phyloP scores from a whole-genome alignment of 805 yeast species.

The Lachancea quebecensis region DNA sequence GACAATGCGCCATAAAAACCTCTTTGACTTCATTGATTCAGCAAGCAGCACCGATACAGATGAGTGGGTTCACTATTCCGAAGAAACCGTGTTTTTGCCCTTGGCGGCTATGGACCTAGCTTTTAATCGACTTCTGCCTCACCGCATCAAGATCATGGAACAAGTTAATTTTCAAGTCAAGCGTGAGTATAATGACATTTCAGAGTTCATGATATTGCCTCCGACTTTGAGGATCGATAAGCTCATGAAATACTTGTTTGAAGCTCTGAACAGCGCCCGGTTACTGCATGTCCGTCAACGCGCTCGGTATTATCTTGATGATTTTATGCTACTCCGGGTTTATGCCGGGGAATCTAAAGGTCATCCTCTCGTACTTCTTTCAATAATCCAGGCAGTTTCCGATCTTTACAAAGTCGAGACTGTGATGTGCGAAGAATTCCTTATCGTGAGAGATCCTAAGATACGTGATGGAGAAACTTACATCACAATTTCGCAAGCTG shows the following conservation, averaged over 20 bases:
- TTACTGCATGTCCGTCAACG: neutral
- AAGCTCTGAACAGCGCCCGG: slow-evolving; percentile 7
- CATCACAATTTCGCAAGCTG: slow-evolving; percentile 13
- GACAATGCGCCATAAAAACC: slow-evolving; percentile 14
- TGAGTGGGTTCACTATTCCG: slow-evolving; percentile 17
- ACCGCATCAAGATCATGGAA: slow-evolving; percentile 8
- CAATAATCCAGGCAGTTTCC: slow-evolving; percentile 21
- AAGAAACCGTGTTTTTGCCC: slow-evolving; percentile 14
- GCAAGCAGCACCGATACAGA: neutral
- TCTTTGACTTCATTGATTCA: slow-evolving; percentile 11
- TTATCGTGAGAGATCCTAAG: slow-evolving; percentile 15
- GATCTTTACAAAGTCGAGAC: slow-evolving; percentile 13
- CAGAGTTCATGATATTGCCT: slow-evolving; percentile 12
- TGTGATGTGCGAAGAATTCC: slow-evolving; percentile 13
- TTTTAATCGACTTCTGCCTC: slow-evolving; percentile 14
- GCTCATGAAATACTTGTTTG: slow-evolving; percentile 11
- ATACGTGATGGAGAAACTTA: slow-evolving; percentile 15
- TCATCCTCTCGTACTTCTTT: slow-evolving; percentile 15
- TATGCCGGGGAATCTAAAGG: slow-evolving; percentile 24
- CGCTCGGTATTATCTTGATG: slow-evolving; percentile 12
- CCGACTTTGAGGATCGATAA: slow-evolving; percentile 16
- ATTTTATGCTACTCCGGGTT: slow-evolving; percentile 20
- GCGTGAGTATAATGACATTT: slow-evolving; percentile 7
- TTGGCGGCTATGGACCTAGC: slow-evolving; percentile 17
- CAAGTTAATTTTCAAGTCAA: slow-evolving; percentile 10